Evolutionary conservation across 768 basidiomycete species (phyloP).

Genomic region (Amanita jacksonii): DNA sequence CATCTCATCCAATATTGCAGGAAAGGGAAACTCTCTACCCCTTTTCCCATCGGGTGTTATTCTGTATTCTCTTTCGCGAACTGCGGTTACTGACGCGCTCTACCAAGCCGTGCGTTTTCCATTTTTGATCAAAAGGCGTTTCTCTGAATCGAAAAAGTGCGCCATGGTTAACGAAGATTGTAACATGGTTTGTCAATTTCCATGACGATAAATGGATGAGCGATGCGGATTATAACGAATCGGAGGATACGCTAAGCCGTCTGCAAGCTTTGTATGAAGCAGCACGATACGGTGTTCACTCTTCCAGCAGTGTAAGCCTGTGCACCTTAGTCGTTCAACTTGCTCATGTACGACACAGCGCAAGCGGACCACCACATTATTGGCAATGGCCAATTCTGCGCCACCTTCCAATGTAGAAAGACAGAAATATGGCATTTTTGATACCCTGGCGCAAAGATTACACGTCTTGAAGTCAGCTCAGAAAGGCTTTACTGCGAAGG

Average conservation of each 20-base stretch:
- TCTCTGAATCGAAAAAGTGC: slow-evolving; percentile 20
- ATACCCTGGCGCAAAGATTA: slow-evolving; percentile 26
- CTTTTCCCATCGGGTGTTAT: slow-evolving; percentile 47
- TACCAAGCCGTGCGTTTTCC: slow-evolving; percentile 43
- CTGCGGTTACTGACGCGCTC: slow-evolving; percentile 55
- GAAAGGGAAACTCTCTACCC: slow-evolving; percentile 44
- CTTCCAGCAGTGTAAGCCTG: slow-evolving; percentile 30
- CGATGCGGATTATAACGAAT: slow-evolving; percentile 34
- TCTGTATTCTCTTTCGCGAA: slow-evolving; percentile 54
- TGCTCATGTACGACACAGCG: slow-evolving; percentile 17
- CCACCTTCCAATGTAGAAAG: slow-evolving; percentile 8
- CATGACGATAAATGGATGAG: slow-evolving; percentile 26
- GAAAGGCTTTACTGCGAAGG: slow-evolving; percentile 35
- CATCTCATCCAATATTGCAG: slow-evolving; percentile 24
- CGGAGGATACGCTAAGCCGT: slow-evolving; percentile 29
- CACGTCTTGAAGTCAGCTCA: slow-evolving; percentile 33
- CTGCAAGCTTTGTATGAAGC: slow-evolving; percentile 41
- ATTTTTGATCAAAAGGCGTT: not conserved
- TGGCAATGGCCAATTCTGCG: slow-evolving; percentile 19
- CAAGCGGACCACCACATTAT: slow-evolving; percentile 30
- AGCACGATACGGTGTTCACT: slow-evolving; percentile 37
- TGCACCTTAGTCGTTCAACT: not conserved
- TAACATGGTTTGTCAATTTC: slow-evolving; percentile 35
- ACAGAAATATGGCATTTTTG: slow-evolving; percentile 20
- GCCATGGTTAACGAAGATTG: slow-evolving; percentile 34